Percentiles rank a stretch among this genome's conserved stretches.
These are phyloP conservation scores for Dichomitus squalens DNA, from an alignment of 1,284 basidiomycete species.

Conservation along the genomic window DNA sequence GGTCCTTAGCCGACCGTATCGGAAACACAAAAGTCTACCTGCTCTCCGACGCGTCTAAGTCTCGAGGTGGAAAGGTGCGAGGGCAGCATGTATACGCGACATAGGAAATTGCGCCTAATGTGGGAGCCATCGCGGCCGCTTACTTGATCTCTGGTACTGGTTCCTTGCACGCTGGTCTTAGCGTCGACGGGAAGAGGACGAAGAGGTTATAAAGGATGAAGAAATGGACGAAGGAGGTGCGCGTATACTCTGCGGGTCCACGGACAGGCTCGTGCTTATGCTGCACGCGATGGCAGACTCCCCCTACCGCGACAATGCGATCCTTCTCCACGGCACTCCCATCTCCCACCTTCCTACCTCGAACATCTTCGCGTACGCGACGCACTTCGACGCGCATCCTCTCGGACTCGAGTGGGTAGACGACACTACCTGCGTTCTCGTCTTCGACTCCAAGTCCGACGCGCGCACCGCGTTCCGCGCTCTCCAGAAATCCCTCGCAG, in stretches of 20 bases:
- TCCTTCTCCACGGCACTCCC: conserved; percentile 69
- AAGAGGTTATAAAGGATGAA: conserved; percentile 37
- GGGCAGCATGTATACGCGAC: conserved; percentile 40
- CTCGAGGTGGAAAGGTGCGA: conserved; percentile 71
- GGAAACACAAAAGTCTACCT: conserved; percentile 69
- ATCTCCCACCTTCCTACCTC: conserved; percentile 71
- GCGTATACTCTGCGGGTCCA: not conserved
- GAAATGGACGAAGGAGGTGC: conserved; percentile 41
- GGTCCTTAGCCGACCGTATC: conserved; percentile 61
- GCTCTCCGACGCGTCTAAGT: conserved; percentile 58
- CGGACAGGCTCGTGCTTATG: conserved; percentile 45
- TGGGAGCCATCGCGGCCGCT: conserved; percentile 39
- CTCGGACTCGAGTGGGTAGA: conserved; percentile 79
- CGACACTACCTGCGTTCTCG: conserved; percentile 75
- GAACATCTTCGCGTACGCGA: conserved; percentile 75
- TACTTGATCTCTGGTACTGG: conserved; percentile 2
- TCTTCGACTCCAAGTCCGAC: conserved; percentile 57
- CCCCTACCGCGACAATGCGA: conserved; percentile 63
- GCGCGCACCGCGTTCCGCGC: conserved; percentile 54
- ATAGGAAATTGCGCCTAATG: conserved; percentile 45
- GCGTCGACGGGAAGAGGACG: conserved; percentile 55
- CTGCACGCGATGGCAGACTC: conserved; percentile 18
- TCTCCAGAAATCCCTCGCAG: conserved; percentile 52
- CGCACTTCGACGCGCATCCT: conserved; percentile 69
- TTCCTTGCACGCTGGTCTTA: conserved; percentile 30